These are phyloP conservation scores for Colletotrichum cuscutae DNA, from an alignment of 2,329 filamentous ascomycete genomes.

Conservation along the genomic window DNA sequence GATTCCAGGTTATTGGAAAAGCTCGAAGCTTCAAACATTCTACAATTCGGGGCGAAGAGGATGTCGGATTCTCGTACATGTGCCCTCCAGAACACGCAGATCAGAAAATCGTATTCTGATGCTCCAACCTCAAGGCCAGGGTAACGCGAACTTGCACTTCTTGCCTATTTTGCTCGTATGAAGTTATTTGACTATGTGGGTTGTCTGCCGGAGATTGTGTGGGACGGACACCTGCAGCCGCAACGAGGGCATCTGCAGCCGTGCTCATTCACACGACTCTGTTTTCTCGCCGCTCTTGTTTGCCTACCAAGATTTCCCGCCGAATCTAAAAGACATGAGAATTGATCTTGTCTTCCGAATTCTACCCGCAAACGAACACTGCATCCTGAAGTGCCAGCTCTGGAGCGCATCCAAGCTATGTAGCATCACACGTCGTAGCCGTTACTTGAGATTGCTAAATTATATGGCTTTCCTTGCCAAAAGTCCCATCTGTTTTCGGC, in stretches of 20 bases:
- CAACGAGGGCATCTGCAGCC: not conserved
- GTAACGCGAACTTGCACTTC: too few relatives aligned
- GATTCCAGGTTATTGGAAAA: not conserved
- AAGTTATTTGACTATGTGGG: not conserved
- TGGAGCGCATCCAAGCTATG: constrained; percentile 8
- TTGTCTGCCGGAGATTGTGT: constrained; percentile 1
- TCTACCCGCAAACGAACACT: too few relatives aligned
- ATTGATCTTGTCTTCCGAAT: not conserved
- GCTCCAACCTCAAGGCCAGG: too few relatives aligned
- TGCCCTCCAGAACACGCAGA: not conserved
- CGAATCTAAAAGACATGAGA: not conserved
- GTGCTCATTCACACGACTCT: not conserved
- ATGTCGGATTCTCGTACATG: not conserved
- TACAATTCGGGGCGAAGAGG: too few relatives aligned
- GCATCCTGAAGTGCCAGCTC: not conserved
- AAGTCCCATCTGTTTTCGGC: not conserved
- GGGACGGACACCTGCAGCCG: constrained; percentile 26
- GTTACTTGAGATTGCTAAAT: constrained; percentile 1
- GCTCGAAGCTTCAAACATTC: too few relatives aligned
- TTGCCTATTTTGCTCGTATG: too few relatives aligned
- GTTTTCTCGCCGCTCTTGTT: not conserved
- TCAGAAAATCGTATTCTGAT: not conserved
- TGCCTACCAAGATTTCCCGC: not conserved
- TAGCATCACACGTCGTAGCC: constrained; percentile 3
- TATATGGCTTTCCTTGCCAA: not conserved